Percentiles rank a stretch among this genome's conserved stretches.
Conservation (phyloP, 352 stramenopile genomes). For the Globisporangium spiculum region DNA sequence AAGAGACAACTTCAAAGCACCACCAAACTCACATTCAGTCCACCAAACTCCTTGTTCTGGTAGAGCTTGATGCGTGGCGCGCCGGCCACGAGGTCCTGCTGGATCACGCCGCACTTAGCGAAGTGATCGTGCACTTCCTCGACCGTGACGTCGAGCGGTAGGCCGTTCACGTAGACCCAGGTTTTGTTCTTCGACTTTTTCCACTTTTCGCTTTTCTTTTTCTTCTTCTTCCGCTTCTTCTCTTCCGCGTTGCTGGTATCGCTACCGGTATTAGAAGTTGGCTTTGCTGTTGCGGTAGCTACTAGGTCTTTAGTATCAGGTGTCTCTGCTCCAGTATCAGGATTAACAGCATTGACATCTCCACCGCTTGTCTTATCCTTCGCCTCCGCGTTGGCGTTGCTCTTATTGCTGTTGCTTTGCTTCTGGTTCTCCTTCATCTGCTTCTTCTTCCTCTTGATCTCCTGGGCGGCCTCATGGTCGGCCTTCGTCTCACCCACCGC, state of each 20-base stretch:
- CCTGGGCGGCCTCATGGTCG: constrained; percentile 10
- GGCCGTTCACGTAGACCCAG: constrained; percentile 96
- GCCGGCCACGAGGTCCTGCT: constrained; percentile 91
- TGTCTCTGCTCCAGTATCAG: background rate
- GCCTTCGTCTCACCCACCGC: constrained; percentile 26
- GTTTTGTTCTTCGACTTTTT: constrained; percentile 86
- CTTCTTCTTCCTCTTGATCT: constrained; percentile 33
- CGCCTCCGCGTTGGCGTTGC: constrained; percentile 24
- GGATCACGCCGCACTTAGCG: constrained; percentile 93
- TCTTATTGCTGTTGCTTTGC: constrained; percentile 14
- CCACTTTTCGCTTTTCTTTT: constrained; percentile 79
- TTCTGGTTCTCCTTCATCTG: constrained; percentile 29
- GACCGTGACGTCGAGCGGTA: constrained; percentile 90
- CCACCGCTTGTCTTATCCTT: background rate
- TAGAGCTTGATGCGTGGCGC: constrained; percentile 97
- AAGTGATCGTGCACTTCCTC: constrained; percentile 94
- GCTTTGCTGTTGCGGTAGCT: constrained; percentile 3
- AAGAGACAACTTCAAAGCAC: background rate
- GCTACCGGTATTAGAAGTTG: background rate
- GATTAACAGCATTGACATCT: background rate
- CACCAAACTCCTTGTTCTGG: constrained; percentile 76
- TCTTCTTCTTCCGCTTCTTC: constrained; percentile 75
- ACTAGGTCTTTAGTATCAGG: constrained; percentile 6
- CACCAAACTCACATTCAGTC: constrained; percentile 77
- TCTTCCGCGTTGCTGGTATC: constrained; percentile 10